Percentiles rank a stretch among this genome's conserved stretches.
phyloP scores from a whole-genome alignment of 169 alveolate genomes.

The Eimeria maxima region DNA sequence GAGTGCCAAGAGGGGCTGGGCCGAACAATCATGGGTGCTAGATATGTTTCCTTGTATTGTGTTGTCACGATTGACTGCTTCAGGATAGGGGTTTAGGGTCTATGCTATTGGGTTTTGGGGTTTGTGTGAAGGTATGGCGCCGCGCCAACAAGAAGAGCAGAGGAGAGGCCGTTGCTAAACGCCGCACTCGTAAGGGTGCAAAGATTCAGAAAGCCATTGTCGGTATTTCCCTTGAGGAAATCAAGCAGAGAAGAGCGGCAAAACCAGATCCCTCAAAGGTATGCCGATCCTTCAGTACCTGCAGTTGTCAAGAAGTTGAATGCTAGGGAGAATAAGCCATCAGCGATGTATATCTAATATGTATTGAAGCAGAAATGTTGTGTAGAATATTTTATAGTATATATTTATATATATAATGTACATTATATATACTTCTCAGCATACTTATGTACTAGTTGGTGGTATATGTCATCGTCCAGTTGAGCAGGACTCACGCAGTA shows the following conservation, averaged over 20 bases:
- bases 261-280: constrained; percentile 83
- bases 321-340: neutral
- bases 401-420: neutral
- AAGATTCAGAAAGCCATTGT: constrained; percentile 97
- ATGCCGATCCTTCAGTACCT: neutral
- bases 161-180: constrained; percentile 86
- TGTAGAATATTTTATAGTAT: neutral
- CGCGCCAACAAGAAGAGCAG: constrained; percentile 96
- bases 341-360: no score
- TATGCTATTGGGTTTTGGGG: neutral
- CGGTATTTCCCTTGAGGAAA: constrained; percentile 98
- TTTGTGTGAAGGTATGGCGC: constrained; percentile 94
- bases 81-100: neutral
- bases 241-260: constrained; percentile 87
- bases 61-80: neutral
- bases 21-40: neutral
- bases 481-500: no score
- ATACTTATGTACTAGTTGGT: neutral
- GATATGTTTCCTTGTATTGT: neutral
- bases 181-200: constrained; percentile 89
- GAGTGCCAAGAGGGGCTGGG: constrained; percentile 21
- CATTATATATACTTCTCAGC: no score
- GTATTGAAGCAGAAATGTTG: neutral
- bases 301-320: no score
- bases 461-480: no score